Base-by-base conservation (phyloP, 352 stramenopile genomes). In the Phytopythium litorale region DNA sequence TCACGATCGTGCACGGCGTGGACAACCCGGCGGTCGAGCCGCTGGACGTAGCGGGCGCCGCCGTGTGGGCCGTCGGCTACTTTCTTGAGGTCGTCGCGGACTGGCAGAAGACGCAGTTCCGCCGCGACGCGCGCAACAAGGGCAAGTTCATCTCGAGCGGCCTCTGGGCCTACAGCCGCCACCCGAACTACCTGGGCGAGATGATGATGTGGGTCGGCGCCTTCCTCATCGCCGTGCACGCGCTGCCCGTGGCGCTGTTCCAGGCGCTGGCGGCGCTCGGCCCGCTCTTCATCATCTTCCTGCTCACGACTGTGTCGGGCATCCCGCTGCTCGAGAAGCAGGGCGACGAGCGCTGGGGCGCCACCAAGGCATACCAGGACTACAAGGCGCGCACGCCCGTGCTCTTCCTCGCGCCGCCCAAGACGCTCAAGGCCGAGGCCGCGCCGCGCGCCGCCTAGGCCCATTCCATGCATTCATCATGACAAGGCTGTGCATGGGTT, bases 181-280 rank as follows among this genome's bases (percentile, higher is more conserved):
- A 98, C 81, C 94, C 92, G 0, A 98, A 98, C 64, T 98, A 98
- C 67, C 88, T 85, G 32, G 91, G 91, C 7, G 94, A 98, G 75
- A 93, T 98, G 55, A 68, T 89, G 51, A 92, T 97, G 74, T 98
- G 91, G 91, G 37, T 85, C 40, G 81, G 78, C 15, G 71, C 89
- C 35, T 92, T 88, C 37, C 57, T 79, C 8, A 58, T 88, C 30
- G 66, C 63, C 1, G 79, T 76, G 3, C 78, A 82, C 58, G 75
- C 67, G 12, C 66, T 94, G 21, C 73, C 68, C 18, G 79, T 42
- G 37, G 25, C 56, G 15, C 54, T 72, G 21, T 58, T 79, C 21
- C 65, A 84, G 50, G 46, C 23, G 32, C 70, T 76, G 18, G 85
- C 79, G 16, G 73, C 78, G 0, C 37, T 94, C 11, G 78, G 84